These are phyloP conservation scores for Cladobotryum protrusum DNA, from an alignment of 2,329 filamentous ascomycete species.

Conservation along the genomic window DNA sequence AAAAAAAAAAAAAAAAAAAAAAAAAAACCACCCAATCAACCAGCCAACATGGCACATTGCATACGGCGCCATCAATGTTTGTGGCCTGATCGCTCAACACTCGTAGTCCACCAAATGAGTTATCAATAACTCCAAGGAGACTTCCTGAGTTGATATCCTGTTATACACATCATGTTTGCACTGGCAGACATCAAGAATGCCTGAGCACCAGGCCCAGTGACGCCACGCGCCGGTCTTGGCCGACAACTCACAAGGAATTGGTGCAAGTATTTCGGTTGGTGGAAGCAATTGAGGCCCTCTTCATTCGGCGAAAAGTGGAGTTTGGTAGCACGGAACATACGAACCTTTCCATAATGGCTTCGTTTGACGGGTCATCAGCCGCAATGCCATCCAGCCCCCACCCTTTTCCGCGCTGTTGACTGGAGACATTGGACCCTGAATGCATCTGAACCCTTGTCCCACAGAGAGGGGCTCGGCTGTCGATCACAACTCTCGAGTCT, in stretches of 20 bases:
- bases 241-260: not conserved
- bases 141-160: too few relatives aligned
- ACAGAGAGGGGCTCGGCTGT: slow-evolving; percentile 3
- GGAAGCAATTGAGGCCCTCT: not conserved
- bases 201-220: not conserved
- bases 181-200: not conserved
- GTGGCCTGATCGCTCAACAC: too few relatives aligned
- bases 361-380: not conserved
- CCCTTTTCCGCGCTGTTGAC: not conserved
- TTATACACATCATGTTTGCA: not conserved
- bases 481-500: slow-evolving; percentile 6
- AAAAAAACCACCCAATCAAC: too few relatives aligned
- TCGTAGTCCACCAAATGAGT: too few relatives aligned
- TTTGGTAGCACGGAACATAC: slow-evolving; percentile 9
- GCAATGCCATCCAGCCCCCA: not conserved
- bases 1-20: too few relatives aligned
- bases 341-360: slow-evolving; percentile 5
- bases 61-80: too few relatives aligned
- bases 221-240: not conserved
- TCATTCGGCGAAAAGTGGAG: not conserved
- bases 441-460: slow-evolving; percentile 1
- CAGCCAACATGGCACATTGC: too few relatives aligned
- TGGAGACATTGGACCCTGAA: slow-evolving; percentile 8
- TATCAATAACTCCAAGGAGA: too few relatives aligned
- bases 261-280: not conserved